Conservation (phyloP, 352 stramenopile genomes). For the Thalassiosira pacifica region DNA sequence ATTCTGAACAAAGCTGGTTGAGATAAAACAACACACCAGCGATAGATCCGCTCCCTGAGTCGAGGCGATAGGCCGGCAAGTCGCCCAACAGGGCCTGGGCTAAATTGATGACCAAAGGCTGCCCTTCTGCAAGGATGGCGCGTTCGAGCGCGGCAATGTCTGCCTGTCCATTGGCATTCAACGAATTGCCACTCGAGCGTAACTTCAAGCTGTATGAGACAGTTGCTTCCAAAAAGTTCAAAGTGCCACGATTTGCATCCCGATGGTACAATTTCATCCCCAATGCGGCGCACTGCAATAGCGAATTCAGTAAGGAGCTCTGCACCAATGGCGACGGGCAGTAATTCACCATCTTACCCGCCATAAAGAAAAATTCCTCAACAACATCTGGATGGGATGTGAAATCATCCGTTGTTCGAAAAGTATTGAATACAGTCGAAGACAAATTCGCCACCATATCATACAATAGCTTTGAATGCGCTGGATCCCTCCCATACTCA, state of each 20-base stretch:
- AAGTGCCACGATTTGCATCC: slow-evolving; percentile 93
- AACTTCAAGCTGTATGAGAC: slow-evolving; percentile 77
- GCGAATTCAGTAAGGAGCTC: slow-evolving; percentile 86
- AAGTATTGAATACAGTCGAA: slow-evolving; percentile 81
- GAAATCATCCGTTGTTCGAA: slow-evolving; percentile 80
- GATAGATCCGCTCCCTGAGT: slow-evolving; percentile 76
- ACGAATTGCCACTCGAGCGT: slow-evolving; percentile 38
- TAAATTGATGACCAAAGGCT: slow-evolving; percentile 79
- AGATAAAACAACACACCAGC: slow-evolving; percentile 86
- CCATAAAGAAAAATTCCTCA: slow-evolving; percentile 96
- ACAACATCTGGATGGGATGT: slow-evolving; percentile 91
- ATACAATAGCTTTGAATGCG: slow-evolving; percentile 88
- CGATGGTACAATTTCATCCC: slow-evolving; percentile 93
- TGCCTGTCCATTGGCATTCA: slow-evolving; percentile 53
- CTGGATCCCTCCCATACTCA: slow-evolving; percentile 82
- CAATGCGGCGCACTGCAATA: slow-evolving; percentile 90
- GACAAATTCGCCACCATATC: slow-evolving; percentile 88
- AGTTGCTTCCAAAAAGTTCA: slow-evolving; percentile 92
- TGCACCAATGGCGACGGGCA: slow-evolving; percentile 86
- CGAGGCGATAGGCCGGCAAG: slow-evolving; percentile 78
- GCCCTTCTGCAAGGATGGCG: slow-evolving; percentile 70
- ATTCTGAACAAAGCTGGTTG: slow-evolving; percentile 74
- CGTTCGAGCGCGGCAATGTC: slow-evolving; percentile 67
- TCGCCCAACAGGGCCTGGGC: slow-evolving; percentile 79
- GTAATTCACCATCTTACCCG: slow-evolving; percentile 90